Base-by-base conservation (phyloP, 164 flowering plant genomes). In the Paratinospora sagittata region DNA sequence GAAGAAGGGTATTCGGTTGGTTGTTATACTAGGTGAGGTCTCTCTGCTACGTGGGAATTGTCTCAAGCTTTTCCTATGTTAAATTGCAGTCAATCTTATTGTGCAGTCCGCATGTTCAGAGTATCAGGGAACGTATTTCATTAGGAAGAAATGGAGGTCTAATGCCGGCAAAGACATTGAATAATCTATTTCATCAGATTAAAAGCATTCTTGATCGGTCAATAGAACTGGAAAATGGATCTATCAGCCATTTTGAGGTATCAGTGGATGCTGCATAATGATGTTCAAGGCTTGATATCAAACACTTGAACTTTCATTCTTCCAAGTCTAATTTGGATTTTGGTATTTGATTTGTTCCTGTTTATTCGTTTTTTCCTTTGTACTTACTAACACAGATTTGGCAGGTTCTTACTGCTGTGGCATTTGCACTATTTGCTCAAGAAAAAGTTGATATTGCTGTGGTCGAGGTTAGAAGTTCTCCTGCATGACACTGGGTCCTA, bases 351-450 rank as follows among this genome's bases (percentile, higher is more conserved):
- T n/a, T n/a, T n/a, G n/a, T n/a, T n/a, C n/a, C n/a, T 83, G 93
- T 67, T 79, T 88, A 9, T 34, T 96, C 67, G 99, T 19, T 49
- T 49, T 49, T 6, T 49, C 57, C 52, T 47, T 10, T 47, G 16
- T 16, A 47, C 13, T 16, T 47, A 9, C 19, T 49, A 49, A 49
- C 16, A 12, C 16, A 49, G 57, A 49, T 49, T 2, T 49, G 75
- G 66, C 89, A 96, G 99, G 86, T 93, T 70, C 78, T 93, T 45
- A 96, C 98, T 73, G 99, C 97, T 17, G 70, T 92, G 75, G 91
- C 99, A 27, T 91, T 88, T 76, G 69, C 82, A 39, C 65, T 93
- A 26, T 92, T 93, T 81, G 90, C 98, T 67, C 79, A 87, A 70
- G 88, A 88, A 81, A 82, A 81, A 60, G 88, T 91, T 73, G 97